Percentiles rank a stretch among this genome's conserved stretches.
These are phyloP conservation scores for Cinchona pubescens DNA, from an alignment of 257 asterid genomes.

Conservation along the genomic window DNA sequence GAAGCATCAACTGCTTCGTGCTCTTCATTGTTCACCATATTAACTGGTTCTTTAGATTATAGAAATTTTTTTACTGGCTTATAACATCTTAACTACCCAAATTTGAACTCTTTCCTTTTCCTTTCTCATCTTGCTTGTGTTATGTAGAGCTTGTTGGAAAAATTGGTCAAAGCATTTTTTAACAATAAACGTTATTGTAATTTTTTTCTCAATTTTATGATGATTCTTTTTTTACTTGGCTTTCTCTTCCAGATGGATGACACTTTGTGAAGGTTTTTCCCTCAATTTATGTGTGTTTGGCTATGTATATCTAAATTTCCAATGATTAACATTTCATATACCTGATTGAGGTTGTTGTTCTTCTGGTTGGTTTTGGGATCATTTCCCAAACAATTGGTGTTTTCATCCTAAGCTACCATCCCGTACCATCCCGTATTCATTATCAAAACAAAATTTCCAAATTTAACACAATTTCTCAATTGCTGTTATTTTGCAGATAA, in stretches of 20 bases:
- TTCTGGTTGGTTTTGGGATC: constrained; percentile 28
- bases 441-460: background rate
- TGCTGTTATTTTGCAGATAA: constrained; percentile 16
- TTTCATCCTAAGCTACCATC: constrained; percentile 26
- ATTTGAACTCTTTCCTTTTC: too few relatives aligned
- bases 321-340: background rate
- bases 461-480: background rate
- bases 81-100: too few relatives aligned
- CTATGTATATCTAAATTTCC: background rate
- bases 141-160: too few relatives aligned
- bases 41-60: too few relatives aligned
- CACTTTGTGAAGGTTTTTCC: constrained; percentile 10
- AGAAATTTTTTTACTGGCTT: too few relatives aligned
- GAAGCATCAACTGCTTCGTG: too few relatives aligned
- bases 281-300: background rate
- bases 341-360: background rate
- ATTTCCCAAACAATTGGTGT: constrained; percentile 23
- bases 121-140: too few relatives aligned
- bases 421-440: constrained; percentile 12
- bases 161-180: too few relatives aligned
- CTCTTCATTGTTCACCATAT: too few relatives aligned
- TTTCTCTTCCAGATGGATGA: constrained; percentile 7
- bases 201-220: too few relatives aligned
- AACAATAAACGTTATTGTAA: too few relatives aligned
- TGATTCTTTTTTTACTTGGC: too few relatives aligned